Evolutionary conservation across 2,329 filamentous ascomycete genomes (phyloP).

Genomic region (Stagonosporopsis tanaceti): DNA sequence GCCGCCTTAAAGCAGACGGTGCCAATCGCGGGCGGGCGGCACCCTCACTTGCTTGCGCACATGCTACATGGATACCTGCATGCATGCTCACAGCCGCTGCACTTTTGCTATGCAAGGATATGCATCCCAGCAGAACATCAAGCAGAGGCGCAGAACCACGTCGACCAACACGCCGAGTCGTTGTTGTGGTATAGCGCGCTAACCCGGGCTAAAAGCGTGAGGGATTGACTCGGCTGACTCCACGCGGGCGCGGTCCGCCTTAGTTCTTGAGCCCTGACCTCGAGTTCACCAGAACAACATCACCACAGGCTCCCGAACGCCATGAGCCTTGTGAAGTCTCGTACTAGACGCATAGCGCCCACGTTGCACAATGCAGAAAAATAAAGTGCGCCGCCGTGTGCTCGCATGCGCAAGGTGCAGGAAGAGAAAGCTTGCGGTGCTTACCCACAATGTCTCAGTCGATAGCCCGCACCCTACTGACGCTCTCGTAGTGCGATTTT

Average conservation of each 20-base stretch:
- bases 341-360: conserved; percentile 24
- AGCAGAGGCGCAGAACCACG: conserved; percentile 5
- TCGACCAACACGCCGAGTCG: conserved; percentile 2
- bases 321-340: conserved; percentile 32
- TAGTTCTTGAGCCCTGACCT: conserved; percentile 10
- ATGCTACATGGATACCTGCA: conserved; percentile 8
- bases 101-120: conserved; percentile 7
- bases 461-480: conserved; percentile 24
- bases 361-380: conserved; percentile 39
- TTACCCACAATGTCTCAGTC: conserved; percentile 18
- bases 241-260: conserved; percentile 3
- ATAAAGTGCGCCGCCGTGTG: conserved; percentile 46
- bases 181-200: conserved; percentile 12
- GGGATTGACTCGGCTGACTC: conserved; percentile 15
- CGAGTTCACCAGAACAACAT: conserved; percentile 22
- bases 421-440: conserved; percentile 47
- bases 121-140: neutral
- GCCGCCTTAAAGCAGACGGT: conserved; percentile 20
- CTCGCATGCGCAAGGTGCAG: conserved; percentile 48
- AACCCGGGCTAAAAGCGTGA: conserved; percentile 3
- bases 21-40: conserved; percentile 2
- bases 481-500: conserved; percentile 42
- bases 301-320: conserved; percentile 18
- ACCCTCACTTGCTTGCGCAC: conserved; percentile 10
- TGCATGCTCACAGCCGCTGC: neutral